Evolutionary conservation across 2,329 filamentous ascomycete species (phyloP).

Genomic region (Ophiocordyceps polyrhachis-furcata): DNA sequence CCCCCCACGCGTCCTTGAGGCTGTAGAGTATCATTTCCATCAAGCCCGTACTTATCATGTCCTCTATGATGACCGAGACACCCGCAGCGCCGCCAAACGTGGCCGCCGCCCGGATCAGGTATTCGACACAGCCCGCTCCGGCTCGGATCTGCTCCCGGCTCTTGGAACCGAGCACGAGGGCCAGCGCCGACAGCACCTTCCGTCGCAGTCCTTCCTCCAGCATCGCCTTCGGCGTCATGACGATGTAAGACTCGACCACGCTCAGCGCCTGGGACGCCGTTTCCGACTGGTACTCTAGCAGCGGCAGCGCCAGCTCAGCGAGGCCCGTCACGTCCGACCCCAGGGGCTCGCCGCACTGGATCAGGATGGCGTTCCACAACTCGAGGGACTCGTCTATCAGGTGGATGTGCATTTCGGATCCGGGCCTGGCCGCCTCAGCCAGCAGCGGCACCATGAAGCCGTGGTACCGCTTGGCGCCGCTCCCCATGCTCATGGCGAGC

Average conservation of each 20-base stretch:
- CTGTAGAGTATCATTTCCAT: slow-evolving; percentile 44
- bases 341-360: slow-evolving; percentile 43
- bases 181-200: slow-evolving; percentile 29
- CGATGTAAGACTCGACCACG: slow-evolving; percentile 51
- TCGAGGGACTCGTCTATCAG: slow-evolving; percentile 85
- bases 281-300: slow-evolving; percentile 47
- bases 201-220: slow-evolving; percentile 35
- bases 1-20: slow-evolving; percentile 50
- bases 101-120: slow-evolving; percentile 43
- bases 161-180: slow-evolving; percentile 28
- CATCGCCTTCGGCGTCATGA: slow-evolving; percentile 50
- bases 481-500: slow-evolving; percentile 70
- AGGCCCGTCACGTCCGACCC: slow-evolving; percentile 43
- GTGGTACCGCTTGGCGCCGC: slow-evolving; percentile 61
- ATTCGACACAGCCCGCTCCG: slow-evolving; percentile 42
- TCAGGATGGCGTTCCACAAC: slow-evolving; percentile 62
- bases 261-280: slow-evolving; percentile 42
- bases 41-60: slow-evolving; percentile 45
- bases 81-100: slow-evolving; percentile 42
- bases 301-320: slow-evolving; percentile 41
- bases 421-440: slow-evolving; percentile 56
- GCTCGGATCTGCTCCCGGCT: slow-evolving; percentile 39
- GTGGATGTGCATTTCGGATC: slow-evolving; percentile 58
- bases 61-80: slow-evolving; percentile 42
- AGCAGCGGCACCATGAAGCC: slow-evolving; percentile 67